phyloP scores from a whole-genome alignment of 106 monocot genomes.

The Acorus gramineus region DNA sequence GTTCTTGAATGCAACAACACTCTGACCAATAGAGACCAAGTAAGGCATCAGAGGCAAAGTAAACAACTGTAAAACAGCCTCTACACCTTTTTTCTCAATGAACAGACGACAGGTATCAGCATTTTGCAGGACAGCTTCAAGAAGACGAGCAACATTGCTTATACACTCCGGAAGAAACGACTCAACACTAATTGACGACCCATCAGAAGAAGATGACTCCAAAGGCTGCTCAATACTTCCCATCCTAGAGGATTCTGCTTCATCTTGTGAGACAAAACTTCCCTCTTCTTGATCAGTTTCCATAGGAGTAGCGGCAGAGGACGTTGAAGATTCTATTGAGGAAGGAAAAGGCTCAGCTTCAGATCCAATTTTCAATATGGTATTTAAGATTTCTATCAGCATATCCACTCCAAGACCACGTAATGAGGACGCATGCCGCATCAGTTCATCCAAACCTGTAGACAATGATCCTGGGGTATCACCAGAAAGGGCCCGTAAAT shows the following conservation, averaged over 20 bases:
- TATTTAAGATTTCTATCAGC: constrained; percentile 60
- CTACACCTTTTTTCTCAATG: constrained; percentile 62
- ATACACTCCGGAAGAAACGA: constrained; percentile 58
- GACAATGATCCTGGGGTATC: constrained; percentile 42
- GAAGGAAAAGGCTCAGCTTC: constrained; percentile 19
- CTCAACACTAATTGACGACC: constrained; percentile 20
- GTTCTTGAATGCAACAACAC: constrained; percentile 53
- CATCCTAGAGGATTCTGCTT: constrained; percentile 14
- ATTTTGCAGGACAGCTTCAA: constrained; percentile 74
- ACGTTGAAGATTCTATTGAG: constrained; percentile 6
- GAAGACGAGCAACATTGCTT: constrained; percentile 44
- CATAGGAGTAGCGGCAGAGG: constrained; percentile 30
- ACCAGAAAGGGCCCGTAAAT: constrained; percentile 46
- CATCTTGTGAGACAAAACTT: constrained; percentile 4
- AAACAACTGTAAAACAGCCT: constrained; percentile 50
- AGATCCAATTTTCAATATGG: constrained; percentile 39
- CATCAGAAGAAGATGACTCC: constrained; percentile 28
- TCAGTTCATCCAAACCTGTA: constrained; percentile 60
- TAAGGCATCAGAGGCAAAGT: constrained; percentile 32
- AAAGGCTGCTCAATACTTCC: constrained; percentile 20
- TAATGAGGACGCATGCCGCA: constrained; percentile 55
- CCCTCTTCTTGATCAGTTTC: constrained; percentile 38
- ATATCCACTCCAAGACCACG: constrained; percentile 58
- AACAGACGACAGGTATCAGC: constrained; percentile 55
- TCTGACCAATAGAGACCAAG: constrained; percentile 43